Evolutionary conservation across 1,284 basidiomycete genomes (phyloP), one percentile per base, ranked within the genome.

Genomic region (Puccinia polysora): DNA sequence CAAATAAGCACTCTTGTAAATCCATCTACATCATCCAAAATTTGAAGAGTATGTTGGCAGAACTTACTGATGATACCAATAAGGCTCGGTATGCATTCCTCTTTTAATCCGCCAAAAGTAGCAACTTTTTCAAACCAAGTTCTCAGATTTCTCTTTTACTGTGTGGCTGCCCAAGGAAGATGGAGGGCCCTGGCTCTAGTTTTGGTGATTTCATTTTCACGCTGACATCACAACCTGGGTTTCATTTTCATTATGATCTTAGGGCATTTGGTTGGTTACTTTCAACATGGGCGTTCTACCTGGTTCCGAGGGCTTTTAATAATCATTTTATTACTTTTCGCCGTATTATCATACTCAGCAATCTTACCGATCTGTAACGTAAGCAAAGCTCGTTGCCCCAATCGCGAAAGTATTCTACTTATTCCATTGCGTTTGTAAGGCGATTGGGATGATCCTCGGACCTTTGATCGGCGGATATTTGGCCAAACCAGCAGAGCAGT

Each of bases 391-490:
- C 6, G 1, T 45, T 45, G 32, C 25, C n/a, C 43, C 28, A 12
- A 34, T 18, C 12, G 15, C 23, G 38, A 4, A 32, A 40, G 10
- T 36, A 25, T 20, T 40, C n/a, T 6, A 40, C 23, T 18, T 6
- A 36, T 36, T 59, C 8, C 10, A 3, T 15, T 34, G 36, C 20
- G 36, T 38, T 60, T 14, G 18, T 6, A 34, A 70, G 56, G 69
- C 50, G 15, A 23, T 72, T 7, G 69, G 69, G n/a, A 56, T 50
- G 6, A 72, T 72, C 8, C 14, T 64, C 2, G 69, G 69, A 6
- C 60, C 69, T 2, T 28, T 72, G 36, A 63, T 72, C 18, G 69
- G 69, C 7, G 69, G 69, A 32, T 72, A 72, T 55, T 50, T 72
- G 7, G 69, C 69, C 14, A 20, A 72, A 45, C 69, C 69, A 10